A percentile compares a stretch with the other conserved stretches of the same genome.
Conservation (phyloP, 805 yeast genomes). For the Candida boidinii region DNA sequence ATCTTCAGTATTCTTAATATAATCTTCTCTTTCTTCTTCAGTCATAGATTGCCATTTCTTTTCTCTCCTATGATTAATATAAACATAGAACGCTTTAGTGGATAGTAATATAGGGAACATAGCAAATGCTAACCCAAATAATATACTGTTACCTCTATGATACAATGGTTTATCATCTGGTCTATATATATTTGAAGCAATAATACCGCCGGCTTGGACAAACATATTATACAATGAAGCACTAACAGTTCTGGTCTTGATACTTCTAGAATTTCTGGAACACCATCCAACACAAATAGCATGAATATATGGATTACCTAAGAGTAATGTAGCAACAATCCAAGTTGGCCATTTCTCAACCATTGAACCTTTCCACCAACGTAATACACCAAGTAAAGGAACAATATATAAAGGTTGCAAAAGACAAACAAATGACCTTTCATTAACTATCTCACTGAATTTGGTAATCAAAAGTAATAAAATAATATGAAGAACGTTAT, state of each 20-base stretch:
- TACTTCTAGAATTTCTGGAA: conserved; percentile 48
- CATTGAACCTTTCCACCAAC: conserved; percentile 7
- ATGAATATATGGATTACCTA: conserved; percentile 34
- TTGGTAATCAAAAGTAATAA: conserved; percentile 23
- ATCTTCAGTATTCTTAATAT: conserved; percentile 33
- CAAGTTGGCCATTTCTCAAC: conserved; percentile 6
- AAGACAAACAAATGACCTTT: conserved; percentile 1
- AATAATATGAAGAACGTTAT: conserved; percentile 19
- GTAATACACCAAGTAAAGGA: conserved; percentile 2
- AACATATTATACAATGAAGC: conserved; percentile 50
- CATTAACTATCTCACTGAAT: conserved; percentile 16
- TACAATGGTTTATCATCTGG: conserved; percentile 47
- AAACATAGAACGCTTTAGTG: conserved; percentile 25
- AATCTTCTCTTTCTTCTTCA: conserved; percentile 34
- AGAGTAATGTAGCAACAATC: conserved; percentile 5
- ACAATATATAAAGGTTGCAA: not conserved
- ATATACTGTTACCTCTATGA: conserved; percentile 37
- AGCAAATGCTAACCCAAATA: conserved; percentile 25
- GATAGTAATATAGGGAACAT: conserved; percentile 18
- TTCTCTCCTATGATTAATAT: conserved; percentile 31
- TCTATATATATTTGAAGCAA: conserved; percentile 44
- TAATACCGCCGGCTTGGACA: conserved; percentile 41
- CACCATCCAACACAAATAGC: conserved; percentile 46
- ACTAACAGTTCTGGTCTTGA: conserved; percentile 46
- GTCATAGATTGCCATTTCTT: conserved; percentile 37